Evolutionary conservation across 2,329 filamentous ascomycete genomes (phyloP).

Genomic region (Microdochium nivale): DNA sequence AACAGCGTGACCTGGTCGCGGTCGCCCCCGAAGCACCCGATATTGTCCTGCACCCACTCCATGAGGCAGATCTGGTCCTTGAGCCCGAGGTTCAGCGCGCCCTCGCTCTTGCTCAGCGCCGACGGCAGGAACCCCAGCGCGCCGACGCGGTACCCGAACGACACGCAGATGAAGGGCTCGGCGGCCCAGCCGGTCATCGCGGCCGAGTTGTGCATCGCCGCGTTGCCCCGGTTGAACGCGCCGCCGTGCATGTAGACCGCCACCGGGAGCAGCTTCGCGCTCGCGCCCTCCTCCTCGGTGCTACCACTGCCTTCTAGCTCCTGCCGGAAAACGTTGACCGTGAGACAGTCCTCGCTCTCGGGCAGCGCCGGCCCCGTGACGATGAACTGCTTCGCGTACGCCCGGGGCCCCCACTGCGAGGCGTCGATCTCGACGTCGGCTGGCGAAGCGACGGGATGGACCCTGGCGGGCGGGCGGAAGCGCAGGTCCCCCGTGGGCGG

Average conservation of each 20-base stretch:
- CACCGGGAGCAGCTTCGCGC: conserved; percentile 18
- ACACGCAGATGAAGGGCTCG: conserved; percentile 36
- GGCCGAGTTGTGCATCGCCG: conserved; percentile 35
- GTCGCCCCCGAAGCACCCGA: conserved; percentile 43
- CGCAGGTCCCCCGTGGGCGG: conserved; percentile 35
- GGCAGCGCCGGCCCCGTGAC: conserved; percentile 9
- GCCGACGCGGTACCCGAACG: conserved; percentile 43
- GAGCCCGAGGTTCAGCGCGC: conserved; percentile 47
- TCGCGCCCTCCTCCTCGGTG: not conserved
- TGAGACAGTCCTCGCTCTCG: conserved; percentile 16
- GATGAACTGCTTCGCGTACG: conserved; percentile 10
- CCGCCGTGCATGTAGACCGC: conserved; percentile 37
- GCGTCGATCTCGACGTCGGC: conserved; percentile 14
- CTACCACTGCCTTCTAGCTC: not conserved
- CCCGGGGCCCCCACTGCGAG: conserved; percentile 12
- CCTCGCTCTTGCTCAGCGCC: conserved; percentile 37
- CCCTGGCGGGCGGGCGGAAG: conserved; percentile 27
- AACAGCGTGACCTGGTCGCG: conserved; percentile 37
- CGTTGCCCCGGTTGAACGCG: conserved; percentile 31
- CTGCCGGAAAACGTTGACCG: conserved; percentile 16
- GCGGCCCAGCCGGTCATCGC: conserved; percentile 39
- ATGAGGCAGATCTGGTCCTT: conserved; percentile 41
- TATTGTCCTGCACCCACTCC: conserved; percentile 48
- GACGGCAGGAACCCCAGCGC: conserved; percentile 54
- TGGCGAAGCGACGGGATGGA: conserved; percentile 8